Evolutionary conservation across 208 protist genomes (phyloP).

Genomic region (Phytomonas sp.): DNA sequence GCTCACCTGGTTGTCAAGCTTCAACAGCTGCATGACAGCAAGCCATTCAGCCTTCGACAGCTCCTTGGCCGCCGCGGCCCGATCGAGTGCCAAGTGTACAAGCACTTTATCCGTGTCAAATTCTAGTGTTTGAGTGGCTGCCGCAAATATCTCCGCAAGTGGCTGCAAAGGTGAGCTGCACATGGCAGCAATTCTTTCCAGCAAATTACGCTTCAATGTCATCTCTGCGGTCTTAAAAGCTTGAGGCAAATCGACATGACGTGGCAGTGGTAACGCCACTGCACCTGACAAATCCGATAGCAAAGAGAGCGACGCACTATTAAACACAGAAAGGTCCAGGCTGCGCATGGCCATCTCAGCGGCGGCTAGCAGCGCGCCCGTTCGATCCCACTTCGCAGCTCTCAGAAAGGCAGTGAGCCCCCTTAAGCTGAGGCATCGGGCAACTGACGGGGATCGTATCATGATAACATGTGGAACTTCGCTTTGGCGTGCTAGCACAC

Average conservation of each 20-base stretch:
- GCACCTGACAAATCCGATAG: not conserved
- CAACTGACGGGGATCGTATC: not conserved
- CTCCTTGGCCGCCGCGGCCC: not conserved
- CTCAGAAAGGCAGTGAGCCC: not conserved
- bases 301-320: not conserved
- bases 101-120: not conserved
- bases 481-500: not conserved
- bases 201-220: not conserved
- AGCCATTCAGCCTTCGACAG: conserved; percentile 5
- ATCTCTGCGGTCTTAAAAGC: not conserved
- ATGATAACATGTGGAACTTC: not conserved
- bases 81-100: not conserved
- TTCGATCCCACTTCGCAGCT: not conserved
- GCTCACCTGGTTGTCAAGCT: conserved; percentile 12
- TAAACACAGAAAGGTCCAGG: not conserved
- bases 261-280: not conserved
- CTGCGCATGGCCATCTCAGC: not conserved
- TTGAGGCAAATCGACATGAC: not conserved
- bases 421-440: not conserved
- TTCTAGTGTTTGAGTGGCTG: not conserved
- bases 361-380: not conserved
- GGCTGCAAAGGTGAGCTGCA: not conserved
- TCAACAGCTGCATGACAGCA: conserved; percentile 17
- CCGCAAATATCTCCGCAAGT: not conserved
- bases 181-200: conserved; percentile 2